Base-by-base conservation (phyloP, 768 basidiomycete genomes). In the Termitomyces heimii region DNA sequence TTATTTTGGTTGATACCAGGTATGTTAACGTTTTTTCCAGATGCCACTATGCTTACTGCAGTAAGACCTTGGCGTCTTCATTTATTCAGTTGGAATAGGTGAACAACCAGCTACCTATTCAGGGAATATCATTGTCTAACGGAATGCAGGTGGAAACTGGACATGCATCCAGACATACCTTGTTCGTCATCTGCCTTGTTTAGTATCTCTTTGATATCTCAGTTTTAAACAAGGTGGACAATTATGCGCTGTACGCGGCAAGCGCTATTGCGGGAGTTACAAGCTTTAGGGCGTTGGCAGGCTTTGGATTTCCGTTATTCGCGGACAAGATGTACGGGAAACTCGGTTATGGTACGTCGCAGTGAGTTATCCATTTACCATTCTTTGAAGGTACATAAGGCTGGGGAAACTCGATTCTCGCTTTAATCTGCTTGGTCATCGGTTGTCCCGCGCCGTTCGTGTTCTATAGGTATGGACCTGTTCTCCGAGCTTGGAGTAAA, bases 171-270 rank as follows among this genome's bases (percentile, higher is more conserved):
- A 84, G 61, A 79, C 81, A 13, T 86, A 86, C 52, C 68, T 84
- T 46, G 79, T 86, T 48, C 67, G 79, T 57, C 7, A 14, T n/a
- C 35, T 20, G 4, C 58, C 66, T 0, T 74, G 72, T 59, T 70
- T 20, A 6, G 12, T n/a, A 35, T 22, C 13, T 29, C 18, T 18
- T 2, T 44, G 43, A 60, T 55, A 59, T 64, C 46, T 58, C 56
- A 28, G 6, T n/a, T 46, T 42, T 75, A 7, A 10, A 22, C n/a
- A 83, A 93, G 71, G 84, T 93, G 51, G 90, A 92, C 70, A 89
- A 85, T 64, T 94, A 94, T 68, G 87, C 92, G 12, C 81, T 89
- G 39, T 85, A 90, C 63, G 79, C 82, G 10, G 80, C 82, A 16
- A 82, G 78, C 35, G 79, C 80, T 2, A 71, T 82, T n/a, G 82